A percentile compares a stretch with the other conserved stretches of the same genome.
Conservation (phyloP, 2,329 filamentous ascomycete genomes). For the Aspergillus eucalypticola region DNA sequence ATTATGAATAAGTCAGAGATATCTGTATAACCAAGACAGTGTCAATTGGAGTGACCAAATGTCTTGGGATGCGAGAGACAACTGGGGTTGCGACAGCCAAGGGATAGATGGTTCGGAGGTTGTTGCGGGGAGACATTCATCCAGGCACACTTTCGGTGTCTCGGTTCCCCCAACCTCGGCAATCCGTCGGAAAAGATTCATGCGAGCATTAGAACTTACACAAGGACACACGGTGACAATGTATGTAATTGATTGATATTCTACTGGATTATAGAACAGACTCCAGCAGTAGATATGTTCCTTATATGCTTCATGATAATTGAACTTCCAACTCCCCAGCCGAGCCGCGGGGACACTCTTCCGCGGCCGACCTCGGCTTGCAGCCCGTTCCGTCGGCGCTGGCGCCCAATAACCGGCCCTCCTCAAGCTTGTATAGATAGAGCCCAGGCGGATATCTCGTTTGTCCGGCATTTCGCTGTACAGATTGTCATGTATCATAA, state of each 20-base stretch:
- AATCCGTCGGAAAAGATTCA: neutral
- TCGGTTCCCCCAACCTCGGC: neutral
- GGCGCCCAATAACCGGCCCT: slow-evolving; percentile 9
- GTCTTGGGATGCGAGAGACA: neutral
- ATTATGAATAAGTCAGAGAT: slow-evolving; percentile 3
- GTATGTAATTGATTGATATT: neutral
- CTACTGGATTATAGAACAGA: no score
- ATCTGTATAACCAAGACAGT: slow-evolving; percentile 19
- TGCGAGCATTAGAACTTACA: neutral
- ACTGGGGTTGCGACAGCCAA: neutral
- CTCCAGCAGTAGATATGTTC: neutral
- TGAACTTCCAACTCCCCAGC: neutral
- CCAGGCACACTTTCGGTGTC: neutral
- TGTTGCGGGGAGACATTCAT: slow-evolving; percentile 5
- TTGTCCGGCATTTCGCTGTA: neutral
- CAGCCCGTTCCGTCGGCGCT: slow-evolving; percentile 11
- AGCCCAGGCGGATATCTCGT: neutral
- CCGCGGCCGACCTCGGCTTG: neutral
- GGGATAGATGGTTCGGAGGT: neutral
- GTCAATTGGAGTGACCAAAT: neutral
- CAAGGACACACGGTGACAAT: neutral
- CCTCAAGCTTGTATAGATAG: neutral
- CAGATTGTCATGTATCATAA: no score
- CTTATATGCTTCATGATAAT: neutral
- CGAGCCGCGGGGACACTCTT: slow-evolving; percentile 1